Evolutionary conservation across 495 filamentous ascomycete species (phyloP).

Genomic region (Elasticomyces elasticus): DNA sequence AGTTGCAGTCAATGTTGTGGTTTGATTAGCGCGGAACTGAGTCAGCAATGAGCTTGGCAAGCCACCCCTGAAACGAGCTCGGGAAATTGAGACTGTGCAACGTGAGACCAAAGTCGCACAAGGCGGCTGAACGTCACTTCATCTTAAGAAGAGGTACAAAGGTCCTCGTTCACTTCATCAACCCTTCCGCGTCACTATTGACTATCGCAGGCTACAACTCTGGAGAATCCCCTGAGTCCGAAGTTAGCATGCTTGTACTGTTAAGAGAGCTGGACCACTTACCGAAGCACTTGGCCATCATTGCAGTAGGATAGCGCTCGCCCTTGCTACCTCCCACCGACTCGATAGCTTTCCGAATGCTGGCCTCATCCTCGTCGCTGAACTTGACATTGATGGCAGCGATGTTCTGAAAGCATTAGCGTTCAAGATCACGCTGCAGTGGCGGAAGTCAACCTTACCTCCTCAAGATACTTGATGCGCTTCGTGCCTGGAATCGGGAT

Average conservation of each 20-base stretch:
- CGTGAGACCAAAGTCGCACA: no score
- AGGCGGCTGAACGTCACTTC: no score
- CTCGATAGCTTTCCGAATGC: constrained; percentile 40
- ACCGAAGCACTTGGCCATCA: constrained; percentile 28
- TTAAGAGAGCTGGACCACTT: constrained; percentile 21
- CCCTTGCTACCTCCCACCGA: constrained; percentile 31
- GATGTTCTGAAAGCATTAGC: constrained; percentile 53
- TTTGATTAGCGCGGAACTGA: neutral
- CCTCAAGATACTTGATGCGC: constrained; percentile 42
- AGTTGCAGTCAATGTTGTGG: neutral
- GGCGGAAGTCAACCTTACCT: no score
- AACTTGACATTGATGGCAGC: constrained; percentile 39
- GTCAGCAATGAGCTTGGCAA: no score
- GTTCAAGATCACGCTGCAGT: no score
- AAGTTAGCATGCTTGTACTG: neutral
- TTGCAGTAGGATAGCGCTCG: constrained; percentile 26
- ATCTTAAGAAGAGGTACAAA: no score
- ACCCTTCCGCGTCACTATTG: no score
- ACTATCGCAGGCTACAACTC: no score
- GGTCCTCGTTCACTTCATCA: no score
- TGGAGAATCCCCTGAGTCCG: no score
- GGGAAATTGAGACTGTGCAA: no score
- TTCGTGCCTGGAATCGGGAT: constrained; percentile 38
- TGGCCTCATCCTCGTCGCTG: constrained; percentile 39
- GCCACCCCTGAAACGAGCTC: no score